A percentile compares a stretch with the other conserved stretches of the same genome.
These are phyloP conservation scores for Amanita muscaria DNA, from an alignment of 768 basidiomycete genomes.

Conservation along the genomic window DNA sequence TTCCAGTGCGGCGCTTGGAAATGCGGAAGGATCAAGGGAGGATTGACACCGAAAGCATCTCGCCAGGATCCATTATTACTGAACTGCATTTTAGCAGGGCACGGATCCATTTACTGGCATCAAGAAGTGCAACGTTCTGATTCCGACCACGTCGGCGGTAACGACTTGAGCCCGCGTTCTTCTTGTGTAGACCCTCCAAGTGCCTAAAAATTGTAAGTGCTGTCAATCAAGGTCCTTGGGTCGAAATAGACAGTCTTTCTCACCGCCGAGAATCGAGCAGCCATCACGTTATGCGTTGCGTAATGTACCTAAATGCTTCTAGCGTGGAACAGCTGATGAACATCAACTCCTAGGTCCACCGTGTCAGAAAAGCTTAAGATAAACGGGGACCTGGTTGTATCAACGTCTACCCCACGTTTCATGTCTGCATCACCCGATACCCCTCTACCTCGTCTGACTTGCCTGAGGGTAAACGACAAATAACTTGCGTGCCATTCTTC, in stretches of 20 bases:
- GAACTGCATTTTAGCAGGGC: slow-evolving; percentile 12
- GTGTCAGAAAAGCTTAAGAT: neutral
- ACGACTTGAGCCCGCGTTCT: neutral
- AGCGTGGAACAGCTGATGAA: slow-evolving; percentile 16
- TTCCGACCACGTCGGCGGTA: slow-evolving; percentile 6
- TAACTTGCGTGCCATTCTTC: slow-evolving; percentile 62
- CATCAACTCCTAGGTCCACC: slow-evolving; percentile 16
- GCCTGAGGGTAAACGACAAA: slow-evolving; percentile 41
- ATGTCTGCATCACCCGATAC: slow-evolving; percentile 36
- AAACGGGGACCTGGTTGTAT: slow-evolving; percentile 15
- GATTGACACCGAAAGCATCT: slow-evolving; percentile 52
- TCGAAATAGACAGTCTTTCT: slow-evolving; percentile 1
- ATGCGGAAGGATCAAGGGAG: slow-evolving; percentile 57
- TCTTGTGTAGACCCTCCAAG: slow-evolving; percentile 28
- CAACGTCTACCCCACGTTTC: slow-evolving; percentile 16
- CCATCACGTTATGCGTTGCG: slow-evolving; percentile 15
- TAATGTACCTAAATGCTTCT: slow-evolving; percentile 14
- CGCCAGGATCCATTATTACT: slow-evolving; percentile 37
- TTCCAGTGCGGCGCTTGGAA: slow-evolving; percentile 53
- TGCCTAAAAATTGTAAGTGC: slow-evolving; percentile 38
- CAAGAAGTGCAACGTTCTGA: slow-evolving; percentile 20
- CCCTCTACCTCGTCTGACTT: slow-evolving; percentile 6
- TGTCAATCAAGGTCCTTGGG: slow-evolving; percentile 11
- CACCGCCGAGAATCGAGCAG: slow-evolving; percentile 18
- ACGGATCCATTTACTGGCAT: slow-evolving; percentile 19